A percentile compares a stretch with the other conserved stretches of the same genome.
Conservation (phyloP, 2,329 filamentous ascomycete genomes). For the Trichocomaceae sp. region DNA sequence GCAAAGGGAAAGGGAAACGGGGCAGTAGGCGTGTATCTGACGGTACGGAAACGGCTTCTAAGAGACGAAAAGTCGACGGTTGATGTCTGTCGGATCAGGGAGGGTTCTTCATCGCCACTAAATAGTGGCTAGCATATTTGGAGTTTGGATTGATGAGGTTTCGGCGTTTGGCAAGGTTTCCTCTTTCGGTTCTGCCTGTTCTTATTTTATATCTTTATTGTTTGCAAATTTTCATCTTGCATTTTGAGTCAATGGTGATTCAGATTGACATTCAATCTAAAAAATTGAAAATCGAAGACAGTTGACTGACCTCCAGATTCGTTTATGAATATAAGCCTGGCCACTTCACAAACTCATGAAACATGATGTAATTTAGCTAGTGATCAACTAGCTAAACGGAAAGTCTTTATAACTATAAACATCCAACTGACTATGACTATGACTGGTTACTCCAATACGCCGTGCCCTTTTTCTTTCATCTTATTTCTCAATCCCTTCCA, state of each 20-base stretch:
- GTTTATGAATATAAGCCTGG: not conserved
- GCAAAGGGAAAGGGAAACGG: constrained; percentile 32
- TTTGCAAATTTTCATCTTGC: not conserved
- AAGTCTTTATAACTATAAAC: constrained; percentile 7
- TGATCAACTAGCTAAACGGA: not conserved
- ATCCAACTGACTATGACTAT: constrained; percentile 10
- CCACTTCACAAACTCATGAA: not conserved
- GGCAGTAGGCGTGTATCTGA: constrained; percentile 27
- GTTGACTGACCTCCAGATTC: too few species aligned
- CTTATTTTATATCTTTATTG: not conserved
- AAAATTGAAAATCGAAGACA: not conserved
- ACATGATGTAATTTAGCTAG: not conserved
- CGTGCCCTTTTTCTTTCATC: constrained; percentile 19
- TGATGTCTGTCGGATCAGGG: not conserved
- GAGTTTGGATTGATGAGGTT: not conserved
- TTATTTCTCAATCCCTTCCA: constrained; percentile 14
- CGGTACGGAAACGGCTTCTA: constrained; percentile 28
- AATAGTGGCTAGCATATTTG: not conserved
- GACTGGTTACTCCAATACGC: constrained; percentile 27
- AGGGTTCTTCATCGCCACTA: not conserved
- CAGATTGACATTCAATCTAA: not conserved
- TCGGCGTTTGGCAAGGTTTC: not conserved
- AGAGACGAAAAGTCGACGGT: constrained; percentile 26
- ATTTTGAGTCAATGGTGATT: not conserved
- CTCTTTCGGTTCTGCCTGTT: too few species aligned